Percentiles rank a stretch among this genome's conserved stretches.
Conservation (phyloP, 2,329 filamentous ascomycete species). For the Penicillium sumatraense region DNA sequence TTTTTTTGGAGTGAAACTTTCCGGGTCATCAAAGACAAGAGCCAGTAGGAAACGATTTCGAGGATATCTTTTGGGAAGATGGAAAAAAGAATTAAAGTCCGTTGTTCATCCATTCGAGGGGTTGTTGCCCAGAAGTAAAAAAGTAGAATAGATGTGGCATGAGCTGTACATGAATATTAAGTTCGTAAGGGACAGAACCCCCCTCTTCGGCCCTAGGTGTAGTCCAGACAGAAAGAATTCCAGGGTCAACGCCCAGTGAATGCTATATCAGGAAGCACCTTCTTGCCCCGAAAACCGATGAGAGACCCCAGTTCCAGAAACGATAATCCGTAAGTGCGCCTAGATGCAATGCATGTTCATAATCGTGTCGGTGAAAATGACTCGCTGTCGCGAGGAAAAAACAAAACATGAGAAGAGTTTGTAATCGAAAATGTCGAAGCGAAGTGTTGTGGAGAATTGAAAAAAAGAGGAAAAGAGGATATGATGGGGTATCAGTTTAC, state of each 20-base stretch:
- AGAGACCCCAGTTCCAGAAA: constrained; percentile 26
- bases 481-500: constrained; percentile 52
- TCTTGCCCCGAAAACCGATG: constrained; percentile 15
- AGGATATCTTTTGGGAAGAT: constrained; percentile 7
- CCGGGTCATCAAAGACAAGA: constrained; percentile 4
- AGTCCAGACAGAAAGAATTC: constrained; percentile 25
- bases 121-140: constrained; percentile 17
- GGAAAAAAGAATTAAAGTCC: constrained; percentile 14
- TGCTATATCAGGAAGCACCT: constrained; percentile 28
- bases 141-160: constrained; percentile 18
- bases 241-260: constrained; percentile 37
- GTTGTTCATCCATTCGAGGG: constrained; percentile 22
- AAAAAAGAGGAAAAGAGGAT: not conserved
- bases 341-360: constrained; percentile 45
- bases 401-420: constrained; percentile 7
- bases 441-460: not conserved
- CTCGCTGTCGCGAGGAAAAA: constrained; percentile 14
- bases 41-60: constrained; percentile 4
- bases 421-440: too few species aligned
- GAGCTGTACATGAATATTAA: constrained; percentile 42
- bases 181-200: constrained; percentile 22
- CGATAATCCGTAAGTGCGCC: constrained; percentile 39
- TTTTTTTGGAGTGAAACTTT: constrained; percentile 22
- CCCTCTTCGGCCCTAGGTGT: constrained; percentile 14
- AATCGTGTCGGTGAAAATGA: constrained; percentile 35